Conservation (phyloP, 179 eudicot species). For the Pouteria campechiana region DNA sequence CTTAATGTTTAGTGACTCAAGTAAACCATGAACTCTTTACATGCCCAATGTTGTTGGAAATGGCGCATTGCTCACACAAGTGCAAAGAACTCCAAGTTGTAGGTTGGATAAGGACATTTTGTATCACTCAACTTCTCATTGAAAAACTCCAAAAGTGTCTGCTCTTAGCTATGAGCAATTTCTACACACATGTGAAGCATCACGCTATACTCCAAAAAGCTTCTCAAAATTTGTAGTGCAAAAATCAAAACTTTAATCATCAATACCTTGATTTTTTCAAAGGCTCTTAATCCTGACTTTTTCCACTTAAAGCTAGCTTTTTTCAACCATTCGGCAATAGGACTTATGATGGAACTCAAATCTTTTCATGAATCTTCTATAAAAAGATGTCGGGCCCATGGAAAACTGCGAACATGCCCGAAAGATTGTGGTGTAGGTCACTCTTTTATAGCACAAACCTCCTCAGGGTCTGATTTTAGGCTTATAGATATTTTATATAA, state of each 20-base stretch:
- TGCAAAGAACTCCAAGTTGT: background rate
- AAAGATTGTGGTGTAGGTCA: background rate
- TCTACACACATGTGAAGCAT: background rate
- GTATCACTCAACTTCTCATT: too few species aligned
- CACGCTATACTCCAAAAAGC: background rate
- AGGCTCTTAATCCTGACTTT: background rate
- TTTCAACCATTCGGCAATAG: background rate
- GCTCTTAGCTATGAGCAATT: background rate
- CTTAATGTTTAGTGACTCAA: too few species aligned
- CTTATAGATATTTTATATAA: background rate
- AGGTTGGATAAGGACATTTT: background rate
- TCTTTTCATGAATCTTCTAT: background rate
- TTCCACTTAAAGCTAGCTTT: background rate
- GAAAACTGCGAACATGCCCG: background rate
- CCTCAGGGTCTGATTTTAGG: background rate
- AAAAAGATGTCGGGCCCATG: background rate
- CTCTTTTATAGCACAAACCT: background rate
- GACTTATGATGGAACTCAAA: background rate
- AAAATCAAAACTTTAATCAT: background rate
- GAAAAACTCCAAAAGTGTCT: background rate
- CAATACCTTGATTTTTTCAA: background rate
- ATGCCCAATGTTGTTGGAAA: background rate
- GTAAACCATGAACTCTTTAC: too few species aligned
- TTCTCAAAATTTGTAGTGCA: background rate
- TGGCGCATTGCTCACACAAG: background rate